Evolutionary conservation across 2,329 filamentous ascomycete species (phyloP).

Genomic region (Rachicladosporium sp.): DNA sequence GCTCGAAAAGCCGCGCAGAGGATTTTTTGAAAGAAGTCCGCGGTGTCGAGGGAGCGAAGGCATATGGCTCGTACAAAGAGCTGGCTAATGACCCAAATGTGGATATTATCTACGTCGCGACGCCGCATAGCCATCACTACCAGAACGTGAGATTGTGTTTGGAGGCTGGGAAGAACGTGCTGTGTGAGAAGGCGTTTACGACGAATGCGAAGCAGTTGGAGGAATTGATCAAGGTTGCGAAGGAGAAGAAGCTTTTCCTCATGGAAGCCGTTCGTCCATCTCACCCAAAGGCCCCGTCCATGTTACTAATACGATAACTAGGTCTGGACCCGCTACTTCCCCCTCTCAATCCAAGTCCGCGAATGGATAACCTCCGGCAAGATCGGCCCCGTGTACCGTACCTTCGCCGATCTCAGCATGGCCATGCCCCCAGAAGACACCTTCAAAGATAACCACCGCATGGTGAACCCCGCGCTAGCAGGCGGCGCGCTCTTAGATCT

Average conservation of each 20-base stretch:
- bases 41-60: slow-evolving; percentile 53
- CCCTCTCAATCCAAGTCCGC: slow-evolving; percentile 62
- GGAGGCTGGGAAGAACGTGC: slow-evolving; percentile 71
- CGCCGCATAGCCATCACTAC: slow-evolving; percentile 86
- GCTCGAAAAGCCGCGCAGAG: slow-evolving; percentile 54
- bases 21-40: slow-evolving; percentile 61
- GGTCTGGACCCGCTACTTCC: slow-evolving; percentile 69
- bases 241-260: slow-evolving; percentile 56
- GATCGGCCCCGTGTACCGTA: slow-evolving; percentile 44
- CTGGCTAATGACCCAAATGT: slow-evolving; percentile 67
- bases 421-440: slow-evolving; percentile 48
- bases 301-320: too few relatives aligned
- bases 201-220: slow-evolving; percentile 67
- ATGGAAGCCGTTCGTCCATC: slow-evolving; percentile 49
- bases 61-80: slow-evolving; percentile 72
- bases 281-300: too few relatives aligned
- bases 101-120: slow-evolving; percentile 80
- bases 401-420: slow-evolving; percentile 47
- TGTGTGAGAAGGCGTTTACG: slow-evolving; percentile 85
- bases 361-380: slow-evolving; percentile 48
- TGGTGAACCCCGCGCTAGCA: slow-evolving; percentile 73
- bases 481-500: slow-evolving; percentile 75
- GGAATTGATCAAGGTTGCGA: slow-evolving; percentile 59
- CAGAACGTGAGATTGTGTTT: slow-evolving; percentile 80
- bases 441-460: slow-evolving; percentile 53